phyloP scores from a whole-genome alignment of 345 rosid species.

The Eutrema japonicum region DNA sequence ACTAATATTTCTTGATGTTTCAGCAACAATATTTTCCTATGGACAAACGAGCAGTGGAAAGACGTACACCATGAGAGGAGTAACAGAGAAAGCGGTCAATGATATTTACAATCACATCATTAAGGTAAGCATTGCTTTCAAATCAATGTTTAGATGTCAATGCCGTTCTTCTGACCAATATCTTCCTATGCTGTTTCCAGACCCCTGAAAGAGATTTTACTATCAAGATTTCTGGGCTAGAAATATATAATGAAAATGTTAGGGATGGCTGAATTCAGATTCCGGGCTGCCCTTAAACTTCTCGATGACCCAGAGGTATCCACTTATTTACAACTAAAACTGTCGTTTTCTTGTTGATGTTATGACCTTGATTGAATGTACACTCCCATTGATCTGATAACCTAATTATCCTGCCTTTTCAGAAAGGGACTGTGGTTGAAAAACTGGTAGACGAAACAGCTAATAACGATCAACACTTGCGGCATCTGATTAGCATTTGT shows the following conservation, averaged over 20 bases:
- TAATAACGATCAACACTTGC: slow-evolving; percentile 70
- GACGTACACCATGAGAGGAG: slow-evolving; percentile 97
- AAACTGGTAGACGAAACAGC: slow-evolving; percentile 94
- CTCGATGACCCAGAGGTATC: slow-evolving; percentile 98
- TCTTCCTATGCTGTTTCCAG: slow-evolving; percentile 49
- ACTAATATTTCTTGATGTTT: slow-evolving; percentile 10
- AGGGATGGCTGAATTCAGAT: slow-evolving; percentile 90
- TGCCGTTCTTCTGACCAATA: slow-evolving; percentile 21
- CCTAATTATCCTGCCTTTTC: slow-evolving; percentile 31
- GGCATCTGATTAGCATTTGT: slow-evolving; percentile 84
- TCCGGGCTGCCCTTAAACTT: slow-evolving; percentile 92
- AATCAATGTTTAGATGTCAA: slow-evolving; percentile 6
- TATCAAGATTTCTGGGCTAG: slow-evolving; percentile 92
- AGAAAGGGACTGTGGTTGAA: slow-evolving; percentile 99
- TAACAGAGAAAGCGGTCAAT: slow-evolving; percentile 95
- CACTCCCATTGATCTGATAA: neutral
- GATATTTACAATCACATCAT: slow-evolving; percentile 89
- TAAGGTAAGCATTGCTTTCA: slow-evolving; percentile 44
- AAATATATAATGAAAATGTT: slow-evolving; percentile 96
- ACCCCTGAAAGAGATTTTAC: slow-evolving; percentile 96
- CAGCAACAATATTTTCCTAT: slow-evolving; percentile 98
- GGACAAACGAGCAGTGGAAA: slow-evolving; percentile 99
- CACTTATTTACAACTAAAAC: slow-evolving; percentile 2
- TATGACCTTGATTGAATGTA: slow-evolving; percentile 15
- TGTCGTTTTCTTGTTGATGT: neutral